A percentile compares a stretch with the other conserved stretches of the same genome.
These are phyloP conservation scores for Penicillium occitanis DNA, from an alignment of 2,329 filamentous ascomycete species.

Conservation along the genomic window DNA sequence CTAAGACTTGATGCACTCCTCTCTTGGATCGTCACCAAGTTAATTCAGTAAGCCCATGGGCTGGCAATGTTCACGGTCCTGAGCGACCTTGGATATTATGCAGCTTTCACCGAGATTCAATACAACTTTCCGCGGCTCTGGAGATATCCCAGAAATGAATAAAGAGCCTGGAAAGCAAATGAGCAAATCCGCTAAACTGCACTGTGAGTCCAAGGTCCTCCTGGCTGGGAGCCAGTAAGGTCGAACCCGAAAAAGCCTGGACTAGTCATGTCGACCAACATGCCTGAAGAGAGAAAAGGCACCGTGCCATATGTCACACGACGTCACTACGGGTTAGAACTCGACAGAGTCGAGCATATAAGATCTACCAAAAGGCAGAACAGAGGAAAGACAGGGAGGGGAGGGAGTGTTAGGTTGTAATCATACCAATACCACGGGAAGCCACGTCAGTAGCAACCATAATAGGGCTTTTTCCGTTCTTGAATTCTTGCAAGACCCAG, in stretches of 20 bases:
- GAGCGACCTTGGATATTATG: conserved; percentile 65
- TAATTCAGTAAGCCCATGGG: conserved; percentile 51
- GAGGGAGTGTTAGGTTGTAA: conserved; percentile 51
- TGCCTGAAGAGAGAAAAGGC: conserved; percentile 86
- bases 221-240: conserved; percentile 69
- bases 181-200: conserved; percentile 71
- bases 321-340: conserved; percentile 51
- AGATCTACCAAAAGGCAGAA: conserved; percentile 23
- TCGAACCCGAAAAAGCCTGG: conserved; percentile 77
- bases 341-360: conserved; percentile 25
- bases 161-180: conserved; percentile 71
- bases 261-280: conserved; percentile 87
- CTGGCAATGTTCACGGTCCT: conserved; percentile 62
- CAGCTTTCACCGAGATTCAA: conserved; percentile 73
- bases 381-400: conserved; percentile 32
- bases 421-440: conserved; percentile 99
- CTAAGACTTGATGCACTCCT: conserved; percentile 58
- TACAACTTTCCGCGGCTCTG: conserved; percentile 77
- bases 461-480: conserved; percentile 98
- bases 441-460: conserved; percentile 99
- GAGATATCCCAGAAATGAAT: conserved; percentile 50
- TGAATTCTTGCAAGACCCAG: conserved; percentile 99
- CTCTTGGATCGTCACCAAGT: conserved; percentile 52
- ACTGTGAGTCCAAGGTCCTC: conserved; percentile 84
- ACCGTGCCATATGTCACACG: conserved; percentile 65